Evolutionary conservation across 371 early-diverging fungal species (phyloP), one percentile per base, ranked within the genome.

Genomic region (Mortierella sp.): DNA sequence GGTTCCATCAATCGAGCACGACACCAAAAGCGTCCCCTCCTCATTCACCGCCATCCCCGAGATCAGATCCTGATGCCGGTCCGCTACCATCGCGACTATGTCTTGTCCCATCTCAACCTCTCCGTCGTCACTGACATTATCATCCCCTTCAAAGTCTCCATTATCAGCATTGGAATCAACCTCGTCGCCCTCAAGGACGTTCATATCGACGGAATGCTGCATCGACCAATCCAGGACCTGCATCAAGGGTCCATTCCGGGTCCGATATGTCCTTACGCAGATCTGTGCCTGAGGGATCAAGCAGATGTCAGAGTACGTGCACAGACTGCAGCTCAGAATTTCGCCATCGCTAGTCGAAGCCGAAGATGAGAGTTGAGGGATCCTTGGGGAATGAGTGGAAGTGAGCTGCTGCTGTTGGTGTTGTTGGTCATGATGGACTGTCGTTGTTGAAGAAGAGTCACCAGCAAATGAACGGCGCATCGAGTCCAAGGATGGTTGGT

Each of bases 21-120:
- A 26, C 6, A 39, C 80, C 34, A 80, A 41, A 2, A 80, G 31
- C 2, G 70, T 66, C 26, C 76, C 80, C 16, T 43, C 22, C 4
- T 80, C 76, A 41, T 80, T 80, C n/a, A 80, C 76, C 8, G 73
- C 80, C 76, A 76, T 68, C 1, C 76, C 72, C 11, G 80, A 80
- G 58, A 80, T 41, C 67, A 80, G 29, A 37, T 76, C 80, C 26
- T 74, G 80, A 58, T 80, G 80, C 37, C 52, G 44, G 14, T 73
- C 45, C 9, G 19, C 37, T 8, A 2, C 31, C 16, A 7, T 31
- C 31, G 8, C 31, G 1, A 13, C 55, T 19, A 5, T 8, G 5
- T 13, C 58, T 19, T 3, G 13, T 5, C 26, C 52, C 26, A n/a
- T 52, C 48, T 48, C 48, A 2, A 7, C 48, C 19, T 48, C 48